Conservation (phyloP, 371 early-diverging fungal genomes). For the Apophysomyces sp. region DNA sequence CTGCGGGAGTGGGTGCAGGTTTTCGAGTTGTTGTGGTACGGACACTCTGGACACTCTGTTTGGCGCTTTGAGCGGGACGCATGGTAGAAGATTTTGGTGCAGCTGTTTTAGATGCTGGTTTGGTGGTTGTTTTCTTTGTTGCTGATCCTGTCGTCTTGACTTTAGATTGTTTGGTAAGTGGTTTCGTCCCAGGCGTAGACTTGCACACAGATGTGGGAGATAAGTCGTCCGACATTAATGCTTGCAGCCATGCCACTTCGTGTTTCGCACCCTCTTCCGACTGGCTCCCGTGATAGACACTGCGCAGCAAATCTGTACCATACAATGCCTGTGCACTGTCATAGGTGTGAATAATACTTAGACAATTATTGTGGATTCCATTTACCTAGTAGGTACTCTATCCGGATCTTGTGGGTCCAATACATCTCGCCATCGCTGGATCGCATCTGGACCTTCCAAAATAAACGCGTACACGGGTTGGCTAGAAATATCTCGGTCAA, state of each 20-base stretch:
- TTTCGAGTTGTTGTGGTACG: not conserved
- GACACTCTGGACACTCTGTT: not conserved
- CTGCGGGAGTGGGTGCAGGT: not conserved
- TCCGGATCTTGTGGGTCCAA: slow-evolving; percentile 10
- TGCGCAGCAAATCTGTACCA: not conserved
- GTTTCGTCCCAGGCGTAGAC: slow-evolving; percentile 3
- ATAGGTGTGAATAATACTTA: not conserved
- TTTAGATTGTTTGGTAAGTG: not conserved
- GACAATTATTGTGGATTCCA: not conserved
- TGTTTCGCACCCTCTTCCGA: slow-evolving; percentile 12
- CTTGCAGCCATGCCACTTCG: slow-evolving; percentile 10
- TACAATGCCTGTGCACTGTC: not conserved
- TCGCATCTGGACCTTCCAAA: slow-evolving; percentile 30
- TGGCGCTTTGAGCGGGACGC: not conserved
- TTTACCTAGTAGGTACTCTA: not conserved
- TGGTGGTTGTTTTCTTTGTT: slow-evolving; percentile 1
- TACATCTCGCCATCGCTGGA: slow-evolving; percentile 19
- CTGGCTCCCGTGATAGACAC: slow-evolving; percentile 10
- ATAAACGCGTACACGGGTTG: slow-evolving; percentile 25
- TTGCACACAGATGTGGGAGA: slow-evolving; percentile 3
- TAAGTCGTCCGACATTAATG: not conserved
- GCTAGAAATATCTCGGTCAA: slow-evolving; percentile 9
- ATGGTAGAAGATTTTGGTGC: not conserved
- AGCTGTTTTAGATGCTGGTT: slow-evolving; percentile 3
- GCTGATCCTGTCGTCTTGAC: not conserved